Evolutionary conservation across 2,329 filamentous ascomycete species (phyloP), one percentile per base, ranked within the genome.

Genomic region (Hortaea sp.): DNA sequence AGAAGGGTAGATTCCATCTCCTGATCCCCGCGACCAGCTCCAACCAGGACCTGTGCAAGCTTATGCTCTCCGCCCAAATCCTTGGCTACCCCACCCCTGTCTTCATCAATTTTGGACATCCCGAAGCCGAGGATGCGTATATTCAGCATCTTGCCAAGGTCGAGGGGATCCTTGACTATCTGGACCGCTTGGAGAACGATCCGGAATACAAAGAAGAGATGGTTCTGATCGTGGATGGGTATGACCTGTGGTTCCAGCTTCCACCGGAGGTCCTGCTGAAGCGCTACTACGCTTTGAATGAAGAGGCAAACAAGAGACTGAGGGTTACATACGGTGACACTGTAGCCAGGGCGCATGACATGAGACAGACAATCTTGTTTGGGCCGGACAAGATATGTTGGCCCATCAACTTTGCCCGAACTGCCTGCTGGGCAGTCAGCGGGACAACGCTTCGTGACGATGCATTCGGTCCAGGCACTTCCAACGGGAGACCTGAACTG

Each of bases 191-290:
- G 6, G 42, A 48, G 7, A 12, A 47, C 4, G 44, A 41, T 2
- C 41, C 48, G 27, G 56, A 62, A 31, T 35, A 35, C 32, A n/a
- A 9, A 35, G 57, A 60, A 2, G 82, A 85, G 58, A 63, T 85
- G 10, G 73, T 83, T 7, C 63, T 85, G 45, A 70, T 84, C 45
- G 71, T 80, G 5, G 81, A 85, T 59, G 79, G 76, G 2, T 73
- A 77, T 57, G 78, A 84, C 47, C 69, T 77, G 1, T 78, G 79
- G 66, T 77, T 84, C 49, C 82, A 85, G 59, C 68, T 85, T 1
- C 79, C 79, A 0, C 74, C 78, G 3, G 74, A 82, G 41, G 69
- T 82, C 12, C 64, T 85, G 48, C 71, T 45, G 20, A 9, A 30
- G 53, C 72, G 81, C 41, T 85, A 83, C 59, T 76, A 80, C 51